phyloP scores from a whole-genome alignment of 108 stramenopile genomes.

The Discostella stelligeroides region DNA sequence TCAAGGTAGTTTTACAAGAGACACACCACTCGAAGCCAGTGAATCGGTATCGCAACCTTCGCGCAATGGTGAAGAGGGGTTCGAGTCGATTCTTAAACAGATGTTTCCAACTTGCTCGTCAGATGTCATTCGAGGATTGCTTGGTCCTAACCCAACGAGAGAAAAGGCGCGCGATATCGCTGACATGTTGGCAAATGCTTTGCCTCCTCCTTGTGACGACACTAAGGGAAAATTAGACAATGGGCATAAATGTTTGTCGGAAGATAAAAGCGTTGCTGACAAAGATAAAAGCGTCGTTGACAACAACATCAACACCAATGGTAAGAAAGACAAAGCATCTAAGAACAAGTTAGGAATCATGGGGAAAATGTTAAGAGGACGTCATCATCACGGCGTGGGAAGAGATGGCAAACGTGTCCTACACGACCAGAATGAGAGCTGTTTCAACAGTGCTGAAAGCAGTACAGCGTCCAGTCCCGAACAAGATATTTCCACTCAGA shows the following conservation, averaged over 20 bases:
- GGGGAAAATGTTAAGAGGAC: constrained; percentile 31
- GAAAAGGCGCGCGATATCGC: constrained; percentile 66
- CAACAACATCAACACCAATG: not conserved
- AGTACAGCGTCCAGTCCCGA: constrained; percentile 30
- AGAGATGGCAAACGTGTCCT: constrained; percentile 20
- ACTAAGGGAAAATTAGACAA: constrained; percentile 1
- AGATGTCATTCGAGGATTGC: constrained; percentile 47
- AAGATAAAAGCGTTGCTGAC: not conserved
- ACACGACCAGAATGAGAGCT: constrained; percentile 10
- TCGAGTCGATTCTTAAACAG: constrained; percentile 53
- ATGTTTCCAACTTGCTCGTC: constrained; percentile 71
- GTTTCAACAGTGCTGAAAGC: constrained; percentile 7
- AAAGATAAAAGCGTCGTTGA: not conserved
- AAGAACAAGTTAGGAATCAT: constrained; percentile 33
- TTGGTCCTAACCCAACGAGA: constrained; percentile 60
- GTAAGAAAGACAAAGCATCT: not conserved
- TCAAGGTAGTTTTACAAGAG: not conserved
- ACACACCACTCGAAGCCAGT: not conserved
- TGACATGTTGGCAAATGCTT: constrained; percentile 50
- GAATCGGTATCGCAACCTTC: constrained; percentile 10
- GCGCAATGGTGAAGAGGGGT: constrained; percentile 37
- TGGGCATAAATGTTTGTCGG: not conserved
- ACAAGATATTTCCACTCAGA: constrained; percentile 54
- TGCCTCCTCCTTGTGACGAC: constrained; percentile 25
- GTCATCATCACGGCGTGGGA: constrained; percentile 15